Conservation (phyloP, 345 rosid species). For the Pistacia integerrima region DNA sequence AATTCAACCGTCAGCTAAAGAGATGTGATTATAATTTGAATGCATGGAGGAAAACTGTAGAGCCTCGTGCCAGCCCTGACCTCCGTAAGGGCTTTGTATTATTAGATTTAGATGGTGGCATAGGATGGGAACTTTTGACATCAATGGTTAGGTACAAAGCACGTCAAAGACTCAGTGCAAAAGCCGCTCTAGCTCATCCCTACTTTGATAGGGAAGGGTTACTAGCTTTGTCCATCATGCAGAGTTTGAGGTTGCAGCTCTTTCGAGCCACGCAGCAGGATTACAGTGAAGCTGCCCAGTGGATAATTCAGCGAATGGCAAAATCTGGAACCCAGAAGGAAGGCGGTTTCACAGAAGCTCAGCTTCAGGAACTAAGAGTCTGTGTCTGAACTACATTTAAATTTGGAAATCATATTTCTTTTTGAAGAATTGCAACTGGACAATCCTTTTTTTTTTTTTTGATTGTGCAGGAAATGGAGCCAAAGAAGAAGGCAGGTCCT, state of each 20-base stretch:
- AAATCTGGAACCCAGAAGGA: conserved; percentile 87
- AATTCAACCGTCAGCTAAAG: conserved; percentile 91
- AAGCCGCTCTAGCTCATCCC: conserved; percentile 86
- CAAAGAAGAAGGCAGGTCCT: conserved; percentile 57
- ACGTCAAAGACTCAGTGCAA: conserved; percentile 83
- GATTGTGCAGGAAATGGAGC: conserved; percentile 59
- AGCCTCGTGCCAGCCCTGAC: conserved; percentile 83
- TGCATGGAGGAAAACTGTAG: conserved; percentile 79
- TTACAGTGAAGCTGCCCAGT: conserved; percentile 75
- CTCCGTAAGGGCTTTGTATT: conserved; percentile 76
- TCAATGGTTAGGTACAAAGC: conserved; percentile 96
- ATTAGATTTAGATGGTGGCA: conserved; percentile 79
- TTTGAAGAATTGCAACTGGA: not conserved
- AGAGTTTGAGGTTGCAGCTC: conserved; percentile 69
- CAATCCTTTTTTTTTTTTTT: not conserved
- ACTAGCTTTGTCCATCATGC: conserved; percentile 78
- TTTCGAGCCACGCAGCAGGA: conserved; percentile 90
- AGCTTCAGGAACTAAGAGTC: conserved; percentile 80
- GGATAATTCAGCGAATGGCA: conserved; percentile 86
- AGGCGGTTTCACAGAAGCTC: conserved; percentile 96
- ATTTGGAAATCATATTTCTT: not conserved
- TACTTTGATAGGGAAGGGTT: conserved; percentile 81
- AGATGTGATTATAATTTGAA: conserved; percentile 85
- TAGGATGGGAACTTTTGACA: conserved; percentile 92
- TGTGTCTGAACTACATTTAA: conserved; percentile 23